A percentile compares a stretch with the other conserved stretches of the same genome.
These are phyloP conservation scores for Aegilops bicornis DNA, from an alignment of 176 grass and related monocot genomes.

Conservation along the genomic window DNA sequence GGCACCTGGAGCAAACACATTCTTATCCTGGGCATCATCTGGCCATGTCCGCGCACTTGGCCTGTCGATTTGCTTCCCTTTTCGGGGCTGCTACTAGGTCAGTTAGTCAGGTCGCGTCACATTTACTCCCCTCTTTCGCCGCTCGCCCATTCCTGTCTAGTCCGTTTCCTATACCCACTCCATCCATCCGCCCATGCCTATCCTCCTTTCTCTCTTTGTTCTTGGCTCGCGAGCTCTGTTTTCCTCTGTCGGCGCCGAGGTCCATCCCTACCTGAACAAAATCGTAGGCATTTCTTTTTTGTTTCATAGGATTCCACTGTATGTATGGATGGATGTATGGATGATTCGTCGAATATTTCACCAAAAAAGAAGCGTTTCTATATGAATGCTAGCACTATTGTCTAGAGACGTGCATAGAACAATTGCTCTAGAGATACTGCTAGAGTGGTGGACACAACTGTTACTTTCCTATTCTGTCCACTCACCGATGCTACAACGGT, in stretches of 20 bases:
- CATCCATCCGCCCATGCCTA: neutral
- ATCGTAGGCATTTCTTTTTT: neutral
- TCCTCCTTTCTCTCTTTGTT: neutral
- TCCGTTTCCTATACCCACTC: neutral
- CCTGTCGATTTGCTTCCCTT: constrained; percentile 29
- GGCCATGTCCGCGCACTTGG: constrained; percentile 6
- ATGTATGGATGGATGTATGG: neutral
- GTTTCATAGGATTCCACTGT: neutral
- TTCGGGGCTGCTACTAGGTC: constrained; percentile 28
- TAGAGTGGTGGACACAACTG: neutral
- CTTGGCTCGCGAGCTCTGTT: neutral
- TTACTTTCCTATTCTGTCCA: neutral
- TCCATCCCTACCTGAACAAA: neutral
- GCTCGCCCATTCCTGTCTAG: constrained; percentile 28
- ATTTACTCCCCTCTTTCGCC: constrained; percentile 35
- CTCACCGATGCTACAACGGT: neutral
- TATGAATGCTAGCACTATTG: neutral
- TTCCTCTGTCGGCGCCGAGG: neutral
- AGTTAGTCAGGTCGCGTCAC: neutral
- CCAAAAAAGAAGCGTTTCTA: neutral
- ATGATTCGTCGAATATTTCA: constrained; percentile 11
- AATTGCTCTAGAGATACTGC: neutral
- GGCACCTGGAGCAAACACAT: neutral
- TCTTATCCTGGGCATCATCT: neutral
- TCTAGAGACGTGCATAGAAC: neutral